Evolutionary conservation across 2,329 filamentous ascomycete species (phyloP).

Genomic region (Nigrograna mackinnonii): DNA sequence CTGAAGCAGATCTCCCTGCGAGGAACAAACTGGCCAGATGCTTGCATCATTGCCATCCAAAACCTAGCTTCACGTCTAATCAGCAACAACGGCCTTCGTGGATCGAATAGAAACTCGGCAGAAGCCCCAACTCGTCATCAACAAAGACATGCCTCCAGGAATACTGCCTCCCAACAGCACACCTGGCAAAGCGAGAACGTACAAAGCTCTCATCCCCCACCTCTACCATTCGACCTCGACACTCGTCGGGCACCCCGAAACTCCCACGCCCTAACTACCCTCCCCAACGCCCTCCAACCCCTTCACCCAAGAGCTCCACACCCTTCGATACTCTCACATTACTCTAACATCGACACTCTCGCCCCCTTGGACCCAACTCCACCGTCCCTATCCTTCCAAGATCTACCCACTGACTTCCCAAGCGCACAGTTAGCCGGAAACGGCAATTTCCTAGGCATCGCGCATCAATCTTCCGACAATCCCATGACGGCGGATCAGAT

Average conservation of each 20-base stretch:
- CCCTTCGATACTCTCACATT: not conserved
- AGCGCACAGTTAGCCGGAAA: conserved; percentile 13
- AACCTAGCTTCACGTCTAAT: conserved; percentile 19
- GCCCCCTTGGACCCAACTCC: not conserved
- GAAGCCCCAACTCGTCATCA: not conserved
- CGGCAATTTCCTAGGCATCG: conserved; percentile 25
- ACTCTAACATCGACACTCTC: not conserved
- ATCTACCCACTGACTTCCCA: conserved; percentile 1
- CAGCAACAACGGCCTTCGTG: conserved; percentile 6
- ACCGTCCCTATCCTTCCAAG: not conserved
- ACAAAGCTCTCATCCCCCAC: no score
- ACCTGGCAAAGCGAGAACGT: no score
- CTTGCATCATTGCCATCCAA: conserved; percentile 23
- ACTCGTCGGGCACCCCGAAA: not conserved
- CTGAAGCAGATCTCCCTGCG: conserved; percentile 23
- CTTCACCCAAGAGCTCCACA: not conserved
- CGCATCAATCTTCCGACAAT: conserved; percentile 25
- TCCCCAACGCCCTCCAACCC: no score
- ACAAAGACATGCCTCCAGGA: not conserved
- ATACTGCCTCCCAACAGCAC: not conserved
- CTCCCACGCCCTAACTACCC: not conserved
- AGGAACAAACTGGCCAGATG: conserved; percentile 29
- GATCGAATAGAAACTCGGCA: not conserved
- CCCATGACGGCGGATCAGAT: conserved; percentile 25
- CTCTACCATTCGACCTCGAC: no score